Evolutionary conservation across 2,329 filamentous ascomycete genomes (phyloP), one percentile per base, ranked within the genome.

Genomic region (Leptographium flavum): DNA sequence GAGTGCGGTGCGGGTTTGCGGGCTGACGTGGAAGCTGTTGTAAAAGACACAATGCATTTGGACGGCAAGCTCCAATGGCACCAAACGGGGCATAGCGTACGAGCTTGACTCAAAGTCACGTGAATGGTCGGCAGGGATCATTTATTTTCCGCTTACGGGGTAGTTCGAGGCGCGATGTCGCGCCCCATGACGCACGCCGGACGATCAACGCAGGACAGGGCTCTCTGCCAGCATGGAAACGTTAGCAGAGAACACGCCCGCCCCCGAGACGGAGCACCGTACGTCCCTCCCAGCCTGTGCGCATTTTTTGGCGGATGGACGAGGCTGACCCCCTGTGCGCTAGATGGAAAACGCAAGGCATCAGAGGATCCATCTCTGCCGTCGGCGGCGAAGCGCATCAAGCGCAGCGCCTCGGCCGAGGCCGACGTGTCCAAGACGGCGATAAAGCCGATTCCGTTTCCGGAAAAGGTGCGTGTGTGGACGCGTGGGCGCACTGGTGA

Each of bases 361-460:
- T 69, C 68, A 42, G 76, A 82, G 53, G 79, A 83, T 51, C 73
- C 76, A 39, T 65, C 71, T 45, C 79, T 76, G 43, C 71, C 75
- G 19, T 70, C 71, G 41, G 73, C 76, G 42, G 62, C 70, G 17
- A 88, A 88, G 63, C 74, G 82, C 54, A 59, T 76, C 35, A 83
- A 83, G 62, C 68, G 71, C 47, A 60, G 61, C 46, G 61, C 66
- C 42, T 62, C 62, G 5, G 55, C 59, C 39, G 65, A 74, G 53
- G 60, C 64, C 8, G 66, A 70, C 7, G 66, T 70, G 19, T 17
- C 17, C 7, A 42, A 39, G 48, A 60, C 65, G 6, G 62, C 61
- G 7, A 70, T 73, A 53, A 79, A 79, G 53, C 75, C 79, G 17
- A 86, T 93, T 31, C 85, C 84, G 2, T 95, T 92, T 56, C 87